These are phyloP conservation scores for Raddia distichophylla DNA, from an alignment of 176 grass and related monocot species.

Conservation along the genomic window DNA sequence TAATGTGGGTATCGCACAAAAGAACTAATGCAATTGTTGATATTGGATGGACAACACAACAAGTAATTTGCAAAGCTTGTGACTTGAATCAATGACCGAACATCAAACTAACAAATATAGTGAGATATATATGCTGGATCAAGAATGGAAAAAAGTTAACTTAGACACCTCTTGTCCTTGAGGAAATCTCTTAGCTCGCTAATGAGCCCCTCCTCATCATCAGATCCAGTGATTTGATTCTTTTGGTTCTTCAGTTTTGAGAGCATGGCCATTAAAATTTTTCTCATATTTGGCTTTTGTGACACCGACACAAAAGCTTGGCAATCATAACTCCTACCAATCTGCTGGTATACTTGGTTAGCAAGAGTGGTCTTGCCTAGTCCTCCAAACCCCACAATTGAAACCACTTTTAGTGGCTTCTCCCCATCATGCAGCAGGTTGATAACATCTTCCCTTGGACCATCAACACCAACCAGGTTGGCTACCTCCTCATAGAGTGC, in stretches of 20 bases:
- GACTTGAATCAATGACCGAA: too few species aligned
- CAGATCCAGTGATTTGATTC: neutral
- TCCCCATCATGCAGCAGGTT: constrained; percentile 1
- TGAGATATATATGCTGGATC: too few species aligned
- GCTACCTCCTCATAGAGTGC: too few species aligned
- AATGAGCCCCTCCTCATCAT: neutral
- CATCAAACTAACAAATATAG: too few species aligned
- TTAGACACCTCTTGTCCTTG: constrained; percentile 6
- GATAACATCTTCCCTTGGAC: neutral
- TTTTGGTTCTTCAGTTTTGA: constrained; percentile 9
- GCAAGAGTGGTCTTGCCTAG: constrained; percentile 27
- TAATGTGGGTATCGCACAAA: too few species aligned
- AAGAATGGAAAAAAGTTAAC: too few species aligned
- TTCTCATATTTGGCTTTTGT: constrained; percentile 25
- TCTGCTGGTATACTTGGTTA: neutral
- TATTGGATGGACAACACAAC: too few species aligned
- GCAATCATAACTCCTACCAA: neutral
- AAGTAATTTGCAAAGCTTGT: too few species aligned
- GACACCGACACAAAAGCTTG: neutral
- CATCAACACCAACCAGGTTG: constrained; percentile 21
- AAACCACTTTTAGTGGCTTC: neutral
- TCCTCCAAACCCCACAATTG: neutral
- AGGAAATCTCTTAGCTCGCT: neutral
- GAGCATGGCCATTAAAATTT: constrained; percentile 3
- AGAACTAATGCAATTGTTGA: too few species aligned